Base-by-base conservation (phyloP, 345 rosid genomes). In the Boechera retrofracta region DNA sequence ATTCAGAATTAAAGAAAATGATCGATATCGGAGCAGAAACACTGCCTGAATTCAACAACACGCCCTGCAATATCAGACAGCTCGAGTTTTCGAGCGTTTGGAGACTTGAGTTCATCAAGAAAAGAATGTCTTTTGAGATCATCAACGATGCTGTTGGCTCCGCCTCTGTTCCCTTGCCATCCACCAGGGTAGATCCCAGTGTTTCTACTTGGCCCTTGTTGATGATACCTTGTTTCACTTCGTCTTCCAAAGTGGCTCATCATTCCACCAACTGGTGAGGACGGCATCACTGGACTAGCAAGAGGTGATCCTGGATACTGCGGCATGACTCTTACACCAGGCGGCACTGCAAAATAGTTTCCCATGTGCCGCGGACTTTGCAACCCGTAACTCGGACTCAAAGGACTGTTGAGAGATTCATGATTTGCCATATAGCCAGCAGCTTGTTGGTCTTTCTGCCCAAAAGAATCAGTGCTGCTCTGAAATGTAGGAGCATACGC, bases 21-120 rank as follows among this genome's bases (percentile, higher is more conserved):
- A 38, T 66, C 65, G 75, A 81, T 72, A 64, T 51, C 48, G 45
- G 70, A 54, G 62, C 35, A 65, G 56, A 75, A 82, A 78, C 76
- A 74, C 73, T 86, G 65, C 98, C 98, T 89, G 87, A 94, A 89
- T 87, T 91, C 98, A 81, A 89, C 91, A 81, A 91, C 88, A 39
- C 88, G 89, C 73, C 97, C 98, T 15, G 87, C 81, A 64, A 94
- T 91, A 79, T 89, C 96, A 42, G 93, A 85, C 45, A 94, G 85
- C 82, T 94, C 96, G 82, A 94, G 88, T 81, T 87, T 91, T 72
- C 88, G 87, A 66, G 90, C 87, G 36, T 86, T 89, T 76, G 90
- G 86, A 76, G 96, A 87, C 84, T 89, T 94, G 60, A 94, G 82
- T 79, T 94, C 98, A 82, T 94, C 98, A 15, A 94, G 96, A 84